These are phyloP conservation scores for Eucalyptus dawsonii DNA, from an alignment of 345 rosid genomes.

Conservation along the genomic window DNA sequence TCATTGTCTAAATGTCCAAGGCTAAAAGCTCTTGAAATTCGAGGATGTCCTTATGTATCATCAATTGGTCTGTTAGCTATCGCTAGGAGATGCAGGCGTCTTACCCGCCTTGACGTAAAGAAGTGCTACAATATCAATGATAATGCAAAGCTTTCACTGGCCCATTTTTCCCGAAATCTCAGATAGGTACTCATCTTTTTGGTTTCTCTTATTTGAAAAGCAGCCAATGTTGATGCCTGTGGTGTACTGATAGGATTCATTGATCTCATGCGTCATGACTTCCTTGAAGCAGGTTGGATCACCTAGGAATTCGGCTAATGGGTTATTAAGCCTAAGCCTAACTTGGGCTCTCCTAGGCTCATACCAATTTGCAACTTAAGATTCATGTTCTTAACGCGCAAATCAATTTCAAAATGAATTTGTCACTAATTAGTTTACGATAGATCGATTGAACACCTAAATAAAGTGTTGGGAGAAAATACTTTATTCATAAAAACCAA, in stretches of 20 bases:
- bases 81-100: conserved; percentile 50
- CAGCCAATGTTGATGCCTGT: not conserved
- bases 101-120: conserved; percentile 50
- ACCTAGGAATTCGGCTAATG: too few species aligned
- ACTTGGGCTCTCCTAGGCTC: too few species aligned
- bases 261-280: not conserved
- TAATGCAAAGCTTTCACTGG: conserved; percentile 45
- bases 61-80: conserved; percentile 51
- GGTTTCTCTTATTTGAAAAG: not conserved
- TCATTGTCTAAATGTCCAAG: conserved; percentile 35
- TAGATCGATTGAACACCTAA: too few species aligned
- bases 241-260: not conserved
- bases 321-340: too few species aligned
- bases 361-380: too few species aligned
- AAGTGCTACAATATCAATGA: conserved; percentile 47
- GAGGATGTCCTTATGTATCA: conserved; percentile 52
- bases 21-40: conserved; percentile 40
- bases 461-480: too few species aligned
- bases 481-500: too few species aligned
- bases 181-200: conserved; percentile 20
- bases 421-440: too few species aligned
- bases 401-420: too few species aligned
- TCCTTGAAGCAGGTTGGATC: too few species aligned
- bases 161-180: conserved; percentile 57
- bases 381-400: too few species aligned